Evolutionary conservation across 2,329 filamentous ascomycete genomes (phyloP).

Genomic region (Sarocladium oryzae): DNA sequence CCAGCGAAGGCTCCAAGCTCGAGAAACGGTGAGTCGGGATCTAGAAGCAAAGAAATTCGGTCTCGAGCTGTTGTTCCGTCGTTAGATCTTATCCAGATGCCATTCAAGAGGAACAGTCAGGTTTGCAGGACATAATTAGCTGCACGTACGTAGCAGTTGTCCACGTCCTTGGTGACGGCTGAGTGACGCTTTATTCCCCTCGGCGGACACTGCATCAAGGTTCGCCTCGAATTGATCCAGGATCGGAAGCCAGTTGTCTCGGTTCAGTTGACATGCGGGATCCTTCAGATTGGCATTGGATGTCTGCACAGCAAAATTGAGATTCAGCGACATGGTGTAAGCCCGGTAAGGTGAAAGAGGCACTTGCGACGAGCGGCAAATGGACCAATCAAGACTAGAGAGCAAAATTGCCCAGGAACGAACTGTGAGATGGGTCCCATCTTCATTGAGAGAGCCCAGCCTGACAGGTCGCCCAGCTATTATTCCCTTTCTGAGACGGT

Average conservation of each 20-base stretch:
- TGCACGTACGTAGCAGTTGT: conserved; percentile 15
- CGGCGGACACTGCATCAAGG: conserved; percentile 20
- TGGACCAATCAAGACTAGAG: too few relatives aligned
- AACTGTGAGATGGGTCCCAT: too few relatives aligned
- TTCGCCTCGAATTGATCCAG: conserved; percentile 22
- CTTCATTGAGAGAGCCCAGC: too few relatives aligned
- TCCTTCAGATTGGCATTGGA: neutral
- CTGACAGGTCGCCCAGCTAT: too few relatives aligned
- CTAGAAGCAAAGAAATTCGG: conserved; percentile 28
- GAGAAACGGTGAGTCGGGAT: conserved; percentile 31
- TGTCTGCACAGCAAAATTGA: neutral
- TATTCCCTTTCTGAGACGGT: too few relatives aligned
- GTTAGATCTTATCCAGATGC: too few relatives aligned
- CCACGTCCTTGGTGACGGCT: conserved; percentile 17
- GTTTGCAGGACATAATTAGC: too few relatives aligned
- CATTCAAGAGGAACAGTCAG: too few relatives aligned
- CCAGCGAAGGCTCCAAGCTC: conserved; percentile 32
- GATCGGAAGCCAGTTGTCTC: conserved; percentile 10
- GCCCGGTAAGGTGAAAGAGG: too few relatives aligned
- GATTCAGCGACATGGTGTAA: neutral
- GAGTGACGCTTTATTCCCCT: conserved; percentile 24
- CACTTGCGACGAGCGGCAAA: too few relatives aligned
- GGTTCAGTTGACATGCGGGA: neutral
- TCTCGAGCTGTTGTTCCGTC: conserved; percentile 25
- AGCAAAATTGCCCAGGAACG: too few relatives aligned